Base-by-base conservation (phyloP, 2,329 filamentous ascomycete species). In the Aspergillus ustus region DNA sequence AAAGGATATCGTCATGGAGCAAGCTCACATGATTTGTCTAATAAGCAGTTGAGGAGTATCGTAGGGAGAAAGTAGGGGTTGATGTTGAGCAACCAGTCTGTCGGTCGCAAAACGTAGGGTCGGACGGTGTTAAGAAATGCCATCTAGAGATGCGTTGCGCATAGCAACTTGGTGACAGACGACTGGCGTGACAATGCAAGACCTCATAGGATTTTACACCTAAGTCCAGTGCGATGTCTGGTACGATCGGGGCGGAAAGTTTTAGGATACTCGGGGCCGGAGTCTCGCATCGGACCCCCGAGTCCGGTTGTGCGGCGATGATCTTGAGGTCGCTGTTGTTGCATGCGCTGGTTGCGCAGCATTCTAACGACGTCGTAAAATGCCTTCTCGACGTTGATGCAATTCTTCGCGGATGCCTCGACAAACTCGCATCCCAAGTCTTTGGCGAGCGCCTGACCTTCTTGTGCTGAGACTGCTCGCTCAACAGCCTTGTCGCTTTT, bases 351-450 rank as follows among this genome's bases (percentile, higher is more conserved):
- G 70, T 91, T 88, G 69, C 95, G 89, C 67, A 99, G 83, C 77
- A 95, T 91, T 69, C 95, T 85, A 58, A 98, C 95, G 7, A 99
- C 95, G 74, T 99, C 95, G 79, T 97, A 98, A 75, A 99, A 98
- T 34, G 93, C 94, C 83, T 96, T 98, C 78, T 97, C 95, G 57
- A 97, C 94, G 73, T 98, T 97, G 83, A 97, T 93, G 81, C 93
- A 97, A 77, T 97, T 97, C 82, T 97, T 97, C 40, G 94, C 94
- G 7, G 93, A 97, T 2, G 94, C 93, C 78, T 98, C 94, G 70
- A 97, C 93, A 71, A 98, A 98, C 70, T 97, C 93, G 80, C 95
- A 98, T 65, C 92, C 92, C 44, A 99, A 83, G 72, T 97, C 92
- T 72, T 93, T 91, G 59, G 95, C 94, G 44, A 98, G 82, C 56